phyloP scores from a whole-genome alignment of 2,329 filamentous ascomycete genomes.

The Claviceps fusiformis region DNA sequence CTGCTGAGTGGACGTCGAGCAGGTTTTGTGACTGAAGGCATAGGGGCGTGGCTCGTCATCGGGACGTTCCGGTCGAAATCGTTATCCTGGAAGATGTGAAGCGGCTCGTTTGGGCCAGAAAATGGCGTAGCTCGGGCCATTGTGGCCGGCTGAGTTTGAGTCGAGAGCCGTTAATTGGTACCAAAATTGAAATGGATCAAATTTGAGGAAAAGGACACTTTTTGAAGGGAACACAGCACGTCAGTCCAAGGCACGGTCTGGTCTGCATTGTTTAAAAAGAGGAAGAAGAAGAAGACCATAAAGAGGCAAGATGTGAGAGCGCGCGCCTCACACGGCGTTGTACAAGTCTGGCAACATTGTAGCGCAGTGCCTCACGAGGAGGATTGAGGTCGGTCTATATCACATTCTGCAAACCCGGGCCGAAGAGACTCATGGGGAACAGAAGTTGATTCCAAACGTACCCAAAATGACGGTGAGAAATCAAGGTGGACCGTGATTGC shows the following conservation, averaged over 20 bases:
- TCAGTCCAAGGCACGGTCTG: not conserved
- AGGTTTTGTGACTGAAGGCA: conserved; percentile 36
- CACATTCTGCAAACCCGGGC: not conserved
- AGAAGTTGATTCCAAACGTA: conserved; percentile 1
- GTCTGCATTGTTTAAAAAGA: not conserved
- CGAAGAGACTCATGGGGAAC: not conserved
- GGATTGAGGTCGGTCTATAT: not conserved
- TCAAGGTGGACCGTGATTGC: conserved; percentile 4
- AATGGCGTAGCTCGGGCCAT: conserved; percentile 42
- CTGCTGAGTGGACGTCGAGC: conserved; percentile 33
- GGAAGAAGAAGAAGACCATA: not conserved
- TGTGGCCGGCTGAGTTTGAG: conserved; percentile 20
- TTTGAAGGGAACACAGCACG: not conserved
- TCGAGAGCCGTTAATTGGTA: not conserved
- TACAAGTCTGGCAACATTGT: not conserved
- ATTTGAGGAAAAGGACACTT: not conserved
- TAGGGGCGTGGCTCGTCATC: conserved; percentile 42
- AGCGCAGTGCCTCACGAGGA: not conserved
- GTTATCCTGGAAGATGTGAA: conserved; percentile 40
- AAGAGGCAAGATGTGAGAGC: not conserved
- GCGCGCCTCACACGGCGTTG: not conserved
- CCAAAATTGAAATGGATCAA: no score
- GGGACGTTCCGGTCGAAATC: conserved; percentile 30
- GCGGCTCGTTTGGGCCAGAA: conserved; percentile 30
- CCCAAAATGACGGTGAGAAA: conserved; percentile 1